Evolutionary conservation across 1,139 yeast genomes (phyloP), one percentile per base, ranked within the genome.

Genomic region (Hanseniaspora sp.): DNA sequence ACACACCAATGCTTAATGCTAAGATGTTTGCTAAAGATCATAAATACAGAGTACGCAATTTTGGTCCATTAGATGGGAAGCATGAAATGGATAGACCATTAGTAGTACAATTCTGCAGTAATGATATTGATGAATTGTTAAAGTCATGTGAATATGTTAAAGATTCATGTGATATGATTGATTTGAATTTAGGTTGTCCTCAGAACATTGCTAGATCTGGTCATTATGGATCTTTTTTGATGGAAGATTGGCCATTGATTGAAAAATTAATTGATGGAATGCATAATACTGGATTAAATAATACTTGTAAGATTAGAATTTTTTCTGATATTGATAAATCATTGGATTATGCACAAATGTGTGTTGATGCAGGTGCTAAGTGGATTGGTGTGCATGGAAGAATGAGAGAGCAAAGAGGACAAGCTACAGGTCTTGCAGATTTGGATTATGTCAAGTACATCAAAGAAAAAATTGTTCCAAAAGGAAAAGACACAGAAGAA

Each of bases 1-100:
- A 90, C 63, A 86, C 98, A 0, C 98, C 99, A 1, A 94, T 94
- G 99, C 78, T 84, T 61, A 97, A 94, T 68, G 95, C 98, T 5
- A 75, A 90, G 53, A 71, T 88, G 42, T 94, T 94, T 70, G 94
- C 95, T 30, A 85, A 86, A 2, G 84, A 83, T 54, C 84, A 80
- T 57, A 84, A 85, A 63, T 92, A 92, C 65, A 74, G 97, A 49
- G 71, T 72, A 38, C 48, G 85, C 80, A 57, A 83, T 83, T 83
- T 83, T 94, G 80, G 61, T 64, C 54, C 71, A 80, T 63, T 76
- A 59, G 97, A 92, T 68, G 97, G 97, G 1, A 80, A 80, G 59
- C 64, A 68, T 7, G 37, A 69, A 71, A 5, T 58, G 3, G 56
- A 90, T 65, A 72, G 96, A 48, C 97, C 97, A 0, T 72, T 90